These are phyloP conservation scores for Venturiaceae sp. DNA, from an alignment of 2,329 filamentous ascomycete species.

Conservation along the genomic window DNA sequence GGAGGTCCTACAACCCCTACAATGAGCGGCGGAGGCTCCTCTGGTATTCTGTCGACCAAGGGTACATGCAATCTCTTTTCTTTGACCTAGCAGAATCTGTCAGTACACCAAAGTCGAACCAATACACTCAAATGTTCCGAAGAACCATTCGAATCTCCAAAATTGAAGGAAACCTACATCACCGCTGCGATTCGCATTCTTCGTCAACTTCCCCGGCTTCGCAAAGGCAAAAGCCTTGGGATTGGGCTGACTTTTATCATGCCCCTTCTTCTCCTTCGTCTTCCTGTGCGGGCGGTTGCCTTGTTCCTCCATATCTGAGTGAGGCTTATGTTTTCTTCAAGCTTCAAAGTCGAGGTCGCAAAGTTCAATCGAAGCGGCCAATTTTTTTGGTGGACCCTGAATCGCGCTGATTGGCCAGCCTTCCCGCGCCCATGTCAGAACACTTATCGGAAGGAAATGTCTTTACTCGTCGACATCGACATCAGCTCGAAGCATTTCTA, in stretches of 20 bases:
- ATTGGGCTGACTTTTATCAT: conserved; percentile 57
- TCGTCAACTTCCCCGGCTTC: conserved; percentile 69
- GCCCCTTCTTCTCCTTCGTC: conserved; percentile 81
- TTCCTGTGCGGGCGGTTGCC: conserved; percentile 76
- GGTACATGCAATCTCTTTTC: conserved; percentile 96
- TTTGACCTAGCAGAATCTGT: conserved; percentile 56
- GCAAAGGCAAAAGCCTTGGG: conserved; percentile 85
- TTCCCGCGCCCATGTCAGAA: too few species aligned
- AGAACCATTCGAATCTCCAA: not conserved
- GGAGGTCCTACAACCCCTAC: conserved; percentile 92
- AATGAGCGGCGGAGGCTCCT: conserved; percentile 87
- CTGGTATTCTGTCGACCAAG: conserved; percentile 87
- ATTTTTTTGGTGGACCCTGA: too few species aligned
- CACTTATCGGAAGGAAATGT: too few species aligned
- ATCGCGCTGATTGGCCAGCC: too few species aligned
- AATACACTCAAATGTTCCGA: too few species aligned
- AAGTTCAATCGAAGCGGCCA: too few species aligned
- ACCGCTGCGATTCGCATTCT: conserved; percentile 61
- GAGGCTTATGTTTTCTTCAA: too few species aligned
- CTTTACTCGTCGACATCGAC: too few species aligned
- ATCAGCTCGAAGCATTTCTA: too few species aligned
- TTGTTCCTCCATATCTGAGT: conserved; percentile 45
- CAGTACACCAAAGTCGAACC: not conserved
- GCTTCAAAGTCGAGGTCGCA: too few species aligned
- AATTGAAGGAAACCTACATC: conserved; percentile 40